Percentiles rank a stretch among this genome's conserved stretches.
phyloP scores from a whole-genome alignment of 1,139 yeast genomes.

The Pneumocystis murina region DNA sequence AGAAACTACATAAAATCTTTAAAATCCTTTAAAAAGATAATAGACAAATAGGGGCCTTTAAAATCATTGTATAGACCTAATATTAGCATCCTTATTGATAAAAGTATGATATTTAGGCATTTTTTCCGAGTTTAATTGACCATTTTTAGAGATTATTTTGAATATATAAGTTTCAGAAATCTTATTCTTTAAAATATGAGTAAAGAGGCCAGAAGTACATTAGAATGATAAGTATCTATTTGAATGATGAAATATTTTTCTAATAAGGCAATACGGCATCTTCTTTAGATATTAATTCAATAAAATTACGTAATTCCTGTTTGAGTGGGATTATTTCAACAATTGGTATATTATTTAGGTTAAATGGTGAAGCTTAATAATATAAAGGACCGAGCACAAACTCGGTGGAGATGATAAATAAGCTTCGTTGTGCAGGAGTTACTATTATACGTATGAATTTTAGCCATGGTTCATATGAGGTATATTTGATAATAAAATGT shows the following conservation, averaged over 20 bases:
- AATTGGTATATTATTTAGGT: not conserved
- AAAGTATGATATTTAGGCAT: too few relatives aligned
- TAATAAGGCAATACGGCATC: not conserved
- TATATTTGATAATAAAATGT: not conserved
- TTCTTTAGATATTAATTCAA: not conserved
- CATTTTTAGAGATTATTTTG: not conserved
- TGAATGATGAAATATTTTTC: not conserved
- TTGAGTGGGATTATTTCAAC: not conserved
- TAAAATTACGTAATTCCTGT: not conserved
- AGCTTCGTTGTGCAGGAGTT: constrained; percentile 89
- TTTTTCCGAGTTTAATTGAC: too few relatives aligned
- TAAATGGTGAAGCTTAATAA: not conserved
- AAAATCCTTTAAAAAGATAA: too few relatives aligned
- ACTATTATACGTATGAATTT: constrained; percentile 98
- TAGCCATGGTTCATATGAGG: constrained; percentile 88
- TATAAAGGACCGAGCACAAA: constrained; percentile 77
- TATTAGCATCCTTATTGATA: too few relatives aligned
- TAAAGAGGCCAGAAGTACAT: not conserved
- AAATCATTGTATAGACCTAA: too few relatives aligned
- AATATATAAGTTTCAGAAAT: not conserved
- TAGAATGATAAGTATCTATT: not conserved
- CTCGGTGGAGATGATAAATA: constrained; percentile 66
- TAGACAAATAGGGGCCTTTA: too few relatives aligned
- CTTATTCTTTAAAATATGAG: not conserved
- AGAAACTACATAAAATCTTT: too few relatives aligned